Percentiles rank a stretch among this genome's conserved stretches.
These are phyloP conservation scores for Suillus placidus DNA, from an alignment of 768 basidiomycete species.

Conservation along the genomic window DNA sequence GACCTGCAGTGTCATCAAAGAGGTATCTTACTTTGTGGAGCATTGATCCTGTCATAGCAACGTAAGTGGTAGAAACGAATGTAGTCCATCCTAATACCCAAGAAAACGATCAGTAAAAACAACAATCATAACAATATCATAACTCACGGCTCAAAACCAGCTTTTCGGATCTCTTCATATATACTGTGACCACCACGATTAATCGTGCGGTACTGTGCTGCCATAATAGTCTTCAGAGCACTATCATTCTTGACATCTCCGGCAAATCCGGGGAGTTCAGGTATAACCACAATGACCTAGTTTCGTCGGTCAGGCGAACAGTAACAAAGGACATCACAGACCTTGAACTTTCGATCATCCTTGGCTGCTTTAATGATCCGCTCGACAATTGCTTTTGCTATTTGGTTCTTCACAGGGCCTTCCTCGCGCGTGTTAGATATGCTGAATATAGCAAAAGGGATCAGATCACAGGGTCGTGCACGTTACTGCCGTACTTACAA, in stretches of 20 bases:
- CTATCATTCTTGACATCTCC: conserved; percentile 73
- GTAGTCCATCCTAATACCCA: conserved; percentile 65
- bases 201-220: conserved; percentile 84
- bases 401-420: conserved; percentile 76
- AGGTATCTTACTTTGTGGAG: conserved; percentile 55
- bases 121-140: neutral
- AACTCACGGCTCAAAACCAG: conserved; percentile 77
- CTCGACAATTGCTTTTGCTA: conserved; percentile 81
- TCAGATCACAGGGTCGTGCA: conserved; percentile 9
- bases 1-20: neutral
- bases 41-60: conserved; percentile 88
- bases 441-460: conserved; percentile 40
- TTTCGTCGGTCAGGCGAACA: neutral
- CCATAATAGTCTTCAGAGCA: conserved; percentile 82
- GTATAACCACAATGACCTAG: conserved; percentile 85
- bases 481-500: conserved; percentile 56
- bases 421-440: conserved; percentile 72
- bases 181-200: conserved; percentile 88
- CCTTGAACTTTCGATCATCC: conserved; percentile 77
- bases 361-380: conserved; percentile 82
- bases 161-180: conserved; percentile 78
- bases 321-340: conserved; percentile 23
- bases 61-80: conserved; percentile 93
- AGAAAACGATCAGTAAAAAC: conserved; percentile 1
- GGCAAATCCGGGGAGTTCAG: conserved; percentile 90